These are phyloP conservation scores for Panaeolus papilionaceus DNA, from an alignment of 768 basidiomycete species.

Conservation along the genomic window DNA sequence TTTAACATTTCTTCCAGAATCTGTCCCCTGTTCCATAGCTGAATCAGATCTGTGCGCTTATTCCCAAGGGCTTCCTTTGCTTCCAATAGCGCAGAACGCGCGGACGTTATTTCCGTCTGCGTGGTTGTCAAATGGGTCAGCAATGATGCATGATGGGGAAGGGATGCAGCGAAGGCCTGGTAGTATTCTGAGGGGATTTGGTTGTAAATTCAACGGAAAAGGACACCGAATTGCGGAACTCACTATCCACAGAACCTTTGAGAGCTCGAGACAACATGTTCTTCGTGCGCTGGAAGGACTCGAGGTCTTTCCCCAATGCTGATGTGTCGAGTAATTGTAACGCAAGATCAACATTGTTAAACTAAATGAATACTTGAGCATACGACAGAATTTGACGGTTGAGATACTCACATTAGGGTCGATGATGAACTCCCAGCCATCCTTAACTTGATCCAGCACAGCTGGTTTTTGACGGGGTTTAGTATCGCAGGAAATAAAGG, in stretches of 20 bases:
- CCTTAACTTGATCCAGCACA: conserved; percentile 83
- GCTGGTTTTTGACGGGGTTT: conserved; percentile 49
- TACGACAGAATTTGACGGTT: conserved; percentile 15
- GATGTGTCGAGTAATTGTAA: conserved; percentile 85
- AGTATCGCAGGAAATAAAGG: conserved; percentile 12
- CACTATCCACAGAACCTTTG: conserved; percentile 89
- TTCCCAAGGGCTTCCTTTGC: conserved; percentile 80
- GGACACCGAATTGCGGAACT: conserved; percentile 37
- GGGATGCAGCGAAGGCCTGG: conserved; percentile 91
- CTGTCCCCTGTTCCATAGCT: conserved; percentile 88
- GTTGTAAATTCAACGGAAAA: conserved; percentile 12
- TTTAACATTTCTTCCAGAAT: conserved; percentile 95
- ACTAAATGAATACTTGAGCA: conserved; percentile 50
- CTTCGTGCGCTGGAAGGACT: conserved; percentile 80
- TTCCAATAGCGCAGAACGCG: conserved; percentile 76
- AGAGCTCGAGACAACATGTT: conserved; percentile 78
- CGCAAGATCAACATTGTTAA: conserved; percentile 94
- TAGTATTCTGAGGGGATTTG: conserved; percentile 69
- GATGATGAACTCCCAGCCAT: conserved; percentile 90
- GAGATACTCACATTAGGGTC: conserved; percentile 70
- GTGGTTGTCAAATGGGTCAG: conserved; percentile 73
- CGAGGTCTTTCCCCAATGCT: conserved; percentile 73
- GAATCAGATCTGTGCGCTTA: conserved; percentile 88
- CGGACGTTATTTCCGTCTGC: conserved; percentile 75
- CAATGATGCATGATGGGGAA: conserved; percentile 88